These are phyloP conservation scores for Malus asiatica DNA, from an alignment of 306 rosid species.

Conservation along the genomic window DNA sequence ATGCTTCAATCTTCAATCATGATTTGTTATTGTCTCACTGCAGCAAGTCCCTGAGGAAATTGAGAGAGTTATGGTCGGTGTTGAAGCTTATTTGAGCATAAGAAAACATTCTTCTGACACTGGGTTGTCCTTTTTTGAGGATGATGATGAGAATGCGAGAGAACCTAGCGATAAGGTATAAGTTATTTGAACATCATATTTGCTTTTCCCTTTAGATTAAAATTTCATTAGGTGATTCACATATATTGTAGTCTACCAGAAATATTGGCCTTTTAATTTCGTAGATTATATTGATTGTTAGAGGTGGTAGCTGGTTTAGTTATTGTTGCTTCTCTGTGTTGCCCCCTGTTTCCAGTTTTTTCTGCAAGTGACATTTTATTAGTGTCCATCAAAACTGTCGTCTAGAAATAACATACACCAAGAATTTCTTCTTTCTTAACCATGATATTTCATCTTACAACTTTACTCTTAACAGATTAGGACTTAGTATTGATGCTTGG, in stretches of 20 bases:
- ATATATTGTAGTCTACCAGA: background rate
- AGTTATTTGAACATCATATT: background rate
- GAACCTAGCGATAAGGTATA: constrained; percentile 57
- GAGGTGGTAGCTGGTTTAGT: background rate
- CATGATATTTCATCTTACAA: background rate
- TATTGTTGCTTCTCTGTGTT: background rate
- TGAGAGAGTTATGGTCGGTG: constrained; percentile 84
- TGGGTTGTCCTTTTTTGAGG: constrained; percentile 79
- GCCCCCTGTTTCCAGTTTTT: background rate
- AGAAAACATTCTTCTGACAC: constrained; percentile 59
- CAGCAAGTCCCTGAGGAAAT: constrained; percentile 99
- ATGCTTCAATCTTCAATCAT: background rate
- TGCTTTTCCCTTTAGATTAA: background rate
- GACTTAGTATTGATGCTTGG: background rate
- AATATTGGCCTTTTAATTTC: background rate
- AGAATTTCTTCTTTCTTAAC: background rate
- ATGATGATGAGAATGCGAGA: constrained; percentile 48
- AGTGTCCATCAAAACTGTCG: background rate
- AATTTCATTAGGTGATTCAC: background rate
- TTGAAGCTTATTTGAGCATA: constrained; percentile 95
- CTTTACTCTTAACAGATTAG: background rate
- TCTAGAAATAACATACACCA: background rate
- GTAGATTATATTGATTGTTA: background rate
- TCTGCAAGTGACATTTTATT: background rate
- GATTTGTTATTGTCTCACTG: background rate